Evolutionary conservation across 495 filamentous ascomycete species (phyloP).

Genomic region (Lepraria neglecta): DNA sequence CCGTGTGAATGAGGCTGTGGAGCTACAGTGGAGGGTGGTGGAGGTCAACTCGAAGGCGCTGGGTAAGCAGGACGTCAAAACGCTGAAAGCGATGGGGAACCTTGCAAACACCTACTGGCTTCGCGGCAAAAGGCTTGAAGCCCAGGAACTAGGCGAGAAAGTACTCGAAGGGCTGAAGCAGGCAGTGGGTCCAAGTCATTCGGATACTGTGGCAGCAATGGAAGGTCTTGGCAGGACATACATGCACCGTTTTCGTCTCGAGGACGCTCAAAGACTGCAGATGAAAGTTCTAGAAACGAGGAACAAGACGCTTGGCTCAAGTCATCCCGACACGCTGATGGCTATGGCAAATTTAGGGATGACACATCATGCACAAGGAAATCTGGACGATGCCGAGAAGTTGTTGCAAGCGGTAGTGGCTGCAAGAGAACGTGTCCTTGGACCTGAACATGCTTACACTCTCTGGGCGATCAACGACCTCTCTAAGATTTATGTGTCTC

Average conservation of each 20-base stretch:
- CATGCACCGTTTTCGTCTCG: constrained; percentile 19
- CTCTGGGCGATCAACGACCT: constrained; percentile 36
- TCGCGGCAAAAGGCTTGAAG: constrained; percentile 15
- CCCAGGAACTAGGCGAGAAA: constrained; percentile 22
- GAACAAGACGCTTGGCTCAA: constrained; percentile 29
- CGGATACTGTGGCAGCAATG: constrained; percentile 24
- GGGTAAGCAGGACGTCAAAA: constrained; percentile 19
- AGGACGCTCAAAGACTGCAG: constrained; percentile 26
- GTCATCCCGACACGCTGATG: constrained; percentile 34
- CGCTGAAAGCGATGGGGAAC: constrained; percentile 23
- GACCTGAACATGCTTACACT: constrained; percentile 35
- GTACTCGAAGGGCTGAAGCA: constrained; percentile 23
- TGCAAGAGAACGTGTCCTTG: constrained; percentile 28
- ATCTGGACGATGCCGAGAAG: constrained; percentile 24
- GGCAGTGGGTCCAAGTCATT: constrained; percentile 24
- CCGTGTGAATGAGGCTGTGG: constrained; percentile 19
- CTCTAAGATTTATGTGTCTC: constrained; percentile 32
- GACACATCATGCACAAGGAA: constrained; percentile 21
- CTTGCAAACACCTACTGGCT: constrained; percentile 26
- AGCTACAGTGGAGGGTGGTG: constrained; percentile 20
- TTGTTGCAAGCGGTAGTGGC: constrained; percentile 27
- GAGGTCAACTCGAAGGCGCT: constrained; percentile 18
- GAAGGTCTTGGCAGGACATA: constrained; percentile 28
- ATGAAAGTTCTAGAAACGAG: constrained; percentile 26
- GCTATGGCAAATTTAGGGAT: constrained; percentile 28